These are phyloP conservation scores for Eremomyces bilateralis DNA, from an alignment of 495 filamentous ascomycete genomes.

Conservation along the genomic window DNA sequence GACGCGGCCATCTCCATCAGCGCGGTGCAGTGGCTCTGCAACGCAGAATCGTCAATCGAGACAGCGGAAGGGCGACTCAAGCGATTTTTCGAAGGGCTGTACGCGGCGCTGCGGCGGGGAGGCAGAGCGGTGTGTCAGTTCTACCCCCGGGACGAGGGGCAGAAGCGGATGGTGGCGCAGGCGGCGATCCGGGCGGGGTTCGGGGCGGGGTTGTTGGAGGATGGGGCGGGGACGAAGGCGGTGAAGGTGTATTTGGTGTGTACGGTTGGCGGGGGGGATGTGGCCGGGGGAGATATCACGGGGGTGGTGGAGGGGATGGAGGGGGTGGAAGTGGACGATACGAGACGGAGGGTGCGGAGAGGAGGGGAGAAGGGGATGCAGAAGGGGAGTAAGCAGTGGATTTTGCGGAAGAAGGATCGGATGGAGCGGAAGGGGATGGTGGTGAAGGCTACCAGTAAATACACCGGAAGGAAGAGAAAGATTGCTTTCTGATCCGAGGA, in stretches of 20 bases:
- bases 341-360: conserved; percentile 27
- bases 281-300: conserved; percentile 54
- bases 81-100: conserved; percentile 84
- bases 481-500: conserved; percentile 25
- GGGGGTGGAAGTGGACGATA: conserved; percentile 64
- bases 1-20: conserved; percentile 88
- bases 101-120: conserved; percentile 60
- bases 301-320: conserved; percentile 72
- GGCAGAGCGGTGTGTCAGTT: conserved; percentile 91
- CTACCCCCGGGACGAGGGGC: conserved; percentile 86
- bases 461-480: conserved; percentile 74
- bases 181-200: conserved; percentile 88
- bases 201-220: conserved; percentile 82
- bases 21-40: conserved; percentile 95
- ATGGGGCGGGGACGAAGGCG: conserved; percentile 90
- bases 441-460: conserved; percentile 75
- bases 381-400: conserved; percentile 79
- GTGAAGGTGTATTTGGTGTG: conserved; percentile 84
- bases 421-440: conserved; percentile 87
- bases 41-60: conserved; percentile 73
- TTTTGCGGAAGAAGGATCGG: conserved; percentile 85
- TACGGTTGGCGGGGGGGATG: conserved; percentile 65
- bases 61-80: conserved; percentile 49
- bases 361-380: conserved; percentile 26
- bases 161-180: conserved; percentile 71